Evolutionary conservation across 2,329 filamentous ascomycete species (phyloP).

Genomic region (Penicillium psychrosexuale): DNA sequence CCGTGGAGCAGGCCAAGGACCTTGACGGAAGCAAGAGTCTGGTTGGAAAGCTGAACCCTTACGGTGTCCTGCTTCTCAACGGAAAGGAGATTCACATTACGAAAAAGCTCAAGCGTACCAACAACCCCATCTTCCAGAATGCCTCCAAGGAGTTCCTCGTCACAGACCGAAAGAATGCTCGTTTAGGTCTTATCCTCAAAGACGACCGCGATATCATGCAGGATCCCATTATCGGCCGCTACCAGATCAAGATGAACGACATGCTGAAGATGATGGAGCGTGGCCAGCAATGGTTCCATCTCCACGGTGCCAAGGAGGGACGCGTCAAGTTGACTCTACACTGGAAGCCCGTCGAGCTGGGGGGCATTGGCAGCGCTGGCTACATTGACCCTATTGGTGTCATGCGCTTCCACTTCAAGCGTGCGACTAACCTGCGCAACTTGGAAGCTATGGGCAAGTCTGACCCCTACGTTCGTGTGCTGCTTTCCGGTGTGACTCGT

Average conservation of each 20-base stretch:
- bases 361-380: constrained; percentile 75
- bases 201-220: constrained; percentile 83
- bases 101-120: constrained; percentile 91
- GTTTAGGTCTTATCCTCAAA: constrained; percentile 88
- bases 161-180: constrained; percentile 86
- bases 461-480: constrained; percentile 85
- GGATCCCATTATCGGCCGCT: constrained; percentile 83
- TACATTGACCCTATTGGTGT: constrained; percentile 94
- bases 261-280: constrained; percentile 87
- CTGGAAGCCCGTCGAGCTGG: constrained; percentile 91
- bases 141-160: constrained; percentile 92
- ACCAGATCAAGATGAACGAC: constrained; percentile 93
- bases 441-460: constrained; percentile 95
- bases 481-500: constrained; percentile 87
- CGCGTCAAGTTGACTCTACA: constrained; percentile 86
- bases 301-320: constrained; percentile 75
- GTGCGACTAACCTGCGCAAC: constrained; percentile 79
- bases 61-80: constrained; percentile 83
- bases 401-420: constrained; percentile 88
- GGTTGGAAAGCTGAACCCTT: constrained; percentile 86
- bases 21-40: constrained; percentile 89
- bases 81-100: constrained; percentile 86
- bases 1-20: constrained; percentile 93
- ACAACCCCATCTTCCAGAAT: constrained; percentile 94
- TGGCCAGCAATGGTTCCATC: constrained; percentile 93